Percentiles rank a stretch among this genome's conserved stretches.
These are phyloP conservation scores for Phytopythium chamaehyphon DNA, from an alignment of 352 stramenopile genomes.

Conservation along the genomic window DNA sequence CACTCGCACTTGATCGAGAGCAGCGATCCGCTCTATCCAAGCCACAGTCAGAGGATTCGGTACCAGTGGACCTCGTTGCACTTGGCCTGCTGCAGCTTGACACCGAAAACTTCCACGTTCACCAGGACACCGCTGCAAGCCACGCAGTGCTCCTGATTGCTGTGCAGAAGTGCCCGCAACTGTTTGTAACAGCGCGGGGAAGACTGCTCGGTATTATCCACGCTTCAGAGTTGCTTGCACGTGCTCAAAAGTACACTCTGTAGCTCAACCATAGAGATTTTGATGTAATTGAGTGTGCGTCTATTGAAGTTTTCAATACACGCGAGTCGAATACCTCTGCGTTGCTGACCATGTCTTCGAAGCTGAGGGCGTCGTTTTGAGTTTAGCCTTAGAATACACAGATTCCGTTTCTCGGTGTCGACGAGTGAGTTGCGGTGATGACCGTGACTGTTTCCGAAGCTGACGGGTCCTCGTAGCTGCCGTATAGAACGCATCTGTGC, in stretches of 20 bases:
- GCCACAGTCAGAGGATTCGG: conserved; percentile 18
- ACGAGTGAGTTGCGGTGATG: background rate
- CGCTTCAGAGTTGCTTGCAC: conserved; percentile 57
- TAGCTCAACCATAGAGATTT: conserved; percentile 11
- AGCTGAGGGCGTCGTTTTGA: background rate
- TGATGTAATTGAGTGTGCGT: background rate
- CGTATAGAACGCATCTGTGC: conserved; percentile 59
- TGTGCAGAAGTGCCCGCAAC: conserved; percentile 67
- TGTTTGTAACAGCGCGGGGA: conserved; percentile 71
- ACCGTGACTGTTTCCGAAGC: conserved; percentile 5
- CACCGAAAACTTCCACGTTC: conserved; percentile 61
- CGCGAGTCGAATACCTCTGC: background rate
- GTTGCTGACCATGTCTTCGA: background rate
- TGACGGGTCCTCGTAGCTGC: conserved; percentile 62
- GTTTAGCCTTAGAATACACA: background rate
- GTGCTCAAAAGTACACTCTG: conserved; percentile 55
- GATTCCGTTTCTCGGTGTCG: background rate
- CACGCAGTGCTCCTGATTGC: conserved; percentile 79
- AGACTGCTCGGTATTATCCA: conserved; percentile 73
- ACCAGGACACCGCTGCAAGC: conserved; percentile 59
- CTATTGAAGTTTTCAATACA: background rate
- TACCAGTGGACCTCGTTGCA: conserved; percentile 50
- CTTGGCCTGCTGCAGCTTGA: conserved; percentile 62
- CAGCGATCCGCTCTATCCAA: conserved; percentile 30
- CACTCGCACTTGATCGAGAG: conserved; percentile 1